Evolutionary conservation across 2,329 filamentous ascomycete genomes (phyloP).

Genomic region (Sclerotinia minor): DNA sequence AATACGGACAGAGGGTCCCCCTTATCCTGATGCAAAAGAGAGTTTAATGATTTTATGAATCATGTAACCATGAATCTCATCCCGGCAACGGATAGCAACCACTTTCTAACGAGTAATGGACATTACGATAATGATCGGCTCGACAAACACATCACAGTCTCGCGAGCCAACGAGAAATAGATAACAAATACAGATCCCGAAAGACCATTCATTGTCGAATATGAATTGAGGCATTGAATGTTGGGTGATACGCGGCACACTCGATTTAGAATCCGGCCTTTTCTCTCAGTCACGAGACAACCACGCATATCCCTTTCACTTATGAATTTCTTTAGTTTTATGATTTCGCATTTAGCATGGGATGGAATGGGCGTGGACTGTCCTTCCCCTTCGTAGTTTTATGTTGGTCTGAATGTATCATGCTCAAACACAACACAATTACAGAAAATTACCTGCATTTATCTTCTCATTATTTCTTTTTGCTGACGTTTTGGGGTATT

Average conservation of each 20-base stretch:
- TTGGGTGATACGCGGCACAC: too few species aligned
- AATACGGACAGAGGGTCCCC: background rate
- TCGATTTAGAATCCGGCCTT: too few species aligned
- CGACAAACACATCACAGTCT: background rate
- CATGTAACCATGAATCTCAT: background rate
- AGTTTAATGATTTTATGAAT: background rate
- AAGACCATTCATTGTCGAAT: too few species aligned
- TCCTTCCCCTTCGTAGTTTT: background rate
- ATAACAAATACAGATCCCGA: too few species aligned
- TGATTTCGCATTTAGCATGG: background rate
- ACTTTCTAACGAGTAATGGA: background rate
- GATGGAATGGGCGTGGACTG: background rate
- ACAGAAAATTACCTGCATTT: background rate
- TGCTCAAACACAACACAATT: background rate
- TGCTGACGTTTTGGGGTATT: background rate
- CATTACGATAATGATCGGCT: background rate
- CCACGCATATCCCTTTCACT: background rate
- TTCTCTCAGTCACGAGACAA: too few species aligned
- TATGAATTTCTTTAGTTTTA: slow-evolving; percentile 9
- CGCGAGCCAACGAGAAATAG: too few species aligned
- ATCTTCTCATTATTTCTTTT: background rate
- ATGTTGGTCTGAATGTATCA: background rate
- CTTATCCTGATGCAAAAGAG: background rate
- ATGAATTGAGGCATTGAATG: too few species aligned
- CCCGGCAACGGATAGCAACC: background rate